These are phyloP conservation scores for Dictyostelium intermedium DNA, from an alignment of 78 protist species.

Conservation along the genomic window DNA sequence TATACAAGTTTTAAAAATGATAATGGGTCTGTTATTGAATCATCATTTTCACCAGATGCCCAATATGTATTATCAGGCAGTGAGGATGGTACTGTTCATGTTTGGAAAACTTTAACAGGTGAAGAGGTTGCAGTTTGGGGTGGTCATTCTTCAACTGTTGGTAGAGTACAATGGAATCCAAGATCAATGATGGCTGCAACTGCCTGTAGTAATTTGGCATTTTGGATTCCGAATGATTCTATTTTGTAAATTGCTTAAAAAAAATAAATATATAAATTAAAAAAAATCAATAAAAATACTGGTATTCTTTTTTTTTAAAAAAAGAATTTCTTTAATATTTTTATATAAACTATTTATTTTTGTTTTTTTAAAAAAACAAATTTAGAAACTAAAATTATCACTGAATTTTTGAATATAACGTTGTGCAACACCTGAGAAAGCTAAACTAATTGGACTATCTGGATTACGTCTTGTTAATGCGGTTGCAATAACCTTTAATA, in stretches of 20 bases:
- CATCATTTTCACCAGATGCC: slow-evolving; percentile 88
- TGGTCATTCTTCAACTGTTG: slow-evolving; percentile 81
- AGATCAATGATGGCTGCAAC: slow-evolving; percentile 84
- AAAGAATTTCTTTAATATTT: too few species aligned
- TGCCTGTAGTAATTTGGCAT: slow-evolving; percentile 66
- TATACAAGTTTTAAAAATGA: slow-evolving; percentile 76
- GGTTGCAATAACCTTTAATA: slow-evolving; percentile 8
- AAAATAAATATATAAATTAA: not conserved
- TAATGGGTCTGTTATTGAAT: slow-evolving; percentile 44
- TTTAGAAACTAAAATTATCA: not conserved
- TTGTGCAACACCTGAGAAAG: not conserved
- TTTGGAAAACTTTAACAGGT: slow-evolving; percentile 84
- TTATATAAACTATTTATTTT: too few species aligned
- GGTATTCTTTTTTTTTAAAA: too few species aligned
- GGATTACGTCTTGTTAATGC: not conserved
- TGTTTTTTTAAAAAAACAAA: too few species aligned
- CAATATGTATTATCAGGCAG: slow-evolving; percentile 85
- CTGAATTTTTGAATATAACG: not conserved
- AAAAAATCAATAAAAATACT: not conserved
- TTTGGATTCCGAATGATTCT: slow-evolving; percentile 82
- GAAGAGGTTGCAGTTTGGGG: slow-evolving; percentile 76
- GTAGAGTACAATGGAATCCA: slow-evolving; percentile 88
- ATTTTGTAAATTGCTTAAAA: not conserved
- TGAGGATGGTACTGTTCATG: slow-evolving; percentile 84
- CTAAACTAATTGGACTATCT: not conserved